These are phyloP conservation scores for Pseudocercospora musae DNA, from an alignment of 2,329 filamentous ascomycete genomes.

Conservation along the genomic window DNA sequence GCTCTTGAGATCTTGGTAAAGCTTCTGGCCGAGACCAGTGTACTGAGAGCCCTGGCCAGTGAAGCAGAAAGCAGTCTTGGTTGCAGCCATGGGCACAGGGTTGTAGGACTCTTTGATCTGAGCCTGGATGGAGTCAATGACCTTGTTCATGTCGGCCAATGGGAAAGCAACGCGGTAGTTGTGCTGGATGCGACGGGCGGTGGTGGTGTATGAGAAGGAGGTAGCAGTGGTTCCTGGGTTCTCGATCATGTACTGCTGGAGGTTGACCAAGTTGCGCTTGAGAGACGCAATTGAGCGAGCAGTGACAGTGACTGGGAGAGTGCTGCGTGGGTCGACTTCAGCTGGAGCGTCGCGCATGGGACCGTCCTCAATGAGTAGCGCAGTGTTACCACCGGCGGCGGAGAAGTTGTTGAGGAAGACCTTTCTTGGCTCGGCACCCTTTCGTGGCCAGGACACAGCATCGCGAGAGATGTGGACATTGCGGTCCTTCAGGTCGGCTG, in stretches of 20 bases:
- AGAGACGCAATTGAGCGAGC: slow-evolving; percentile 51
- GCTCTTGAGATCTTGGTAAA: slow-evolving; percentile 47
- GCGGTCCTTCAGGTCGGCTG: slow-evolving; percentile 50
- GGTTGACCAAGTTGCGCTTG: slow-evolving; percentile 50
- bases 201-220: slow-evolving; percentile 52
- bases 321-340: slow-evolving; percentile 45
- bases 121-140: slow-evolving; percentile 44
- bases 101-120: slow-evolving; percentile 51
- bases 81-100: slow-evolving; percentile 52
- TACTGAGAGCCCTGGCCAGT: slow-evolving; percentile 54
- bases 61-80: slow-evolving; percentile 52
- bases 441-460: slow-evolving; percentile 46
- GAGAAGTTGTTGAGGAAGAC: slow-evolving; percentile 55
- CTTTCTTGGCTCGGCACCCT: slow-evolving; percentile 48
- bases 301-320: slow-evolving; percentile 49
- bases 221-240: slow-evolving; percentile 46
- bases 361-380: slow-evolving; percentile 51
- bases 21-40: slow-evolving; percentile 49
- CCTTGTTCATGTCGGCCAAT: slow-evolving; percentile 47
- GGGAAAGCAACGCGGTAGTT: slow-evolving; percentile 51
- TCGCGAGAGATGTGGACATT: slow-evolving; percentile 52
- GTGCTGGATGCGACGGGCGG: slow-evolving; percentile 53
- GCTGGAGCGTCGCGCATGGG: slow-evolving; percentile 43
- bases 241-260: slow-evolving; percentile 47
- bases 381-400: slow-evolving; percentile 54